Evolutionary conservation across 2,329 filamentous ascomycete species (phyloP).

Genomic region (Diaporthe humulicola): DNA sequence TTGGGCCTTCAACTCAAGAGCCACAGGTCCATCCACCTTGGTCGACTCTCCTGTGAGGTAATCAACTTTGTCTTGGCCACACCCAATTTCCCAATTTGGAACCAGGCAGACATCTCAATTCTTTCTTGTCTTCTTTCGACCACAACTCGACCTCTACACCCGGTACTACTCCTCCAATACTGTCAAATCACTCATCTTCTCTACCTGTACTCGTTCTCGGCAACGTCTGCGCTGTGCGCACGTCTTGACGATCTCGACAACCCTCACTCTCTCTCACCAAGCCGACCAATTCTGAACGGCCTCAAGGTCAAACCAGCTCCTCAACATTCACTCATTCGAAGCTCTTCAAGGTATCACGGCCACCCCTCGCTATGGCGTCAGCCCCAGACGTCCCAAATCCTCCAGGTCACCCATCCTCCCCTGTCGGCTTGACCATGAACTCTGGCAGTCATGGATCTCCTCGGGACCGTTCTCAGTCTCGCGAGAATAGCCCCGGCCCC

Average conservation of each 20-base stretch:
- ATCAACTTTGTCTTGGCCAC: neutral
- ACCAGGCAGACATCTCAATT: constrained; percentile 17
- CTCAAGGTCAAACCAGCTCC: neutral
- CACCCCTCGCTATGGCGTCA: constrained; percentile 5
- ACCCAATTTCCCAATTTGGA: neutral
- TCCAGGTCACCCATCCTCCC: neutral
- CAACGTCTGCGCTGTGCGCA: neutral
- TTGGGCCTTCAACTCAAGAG: too few relatives aligned
- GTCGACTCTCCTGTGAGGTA: neutral
- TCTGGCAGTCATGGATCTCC: constrained; percentile 11
- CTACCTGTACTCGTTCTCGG: neutral
- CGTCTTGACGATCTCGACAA: neutral
- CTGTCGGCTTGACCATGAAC: neutral
- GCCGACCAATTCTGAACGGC: neutral
- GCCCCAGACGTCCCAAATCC: neutral
- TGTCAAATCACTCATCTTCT: neutral
- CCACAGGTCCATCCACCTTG: neutral
- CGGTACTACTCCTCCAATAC: neutral
- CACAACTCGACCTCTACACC: neutral
- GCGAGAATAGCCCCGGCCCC: constrained; percentile 8
- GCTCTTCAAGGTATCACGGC: neutral
- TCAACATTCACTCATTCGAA: neutral
- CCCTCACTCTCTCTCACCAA: neutral
- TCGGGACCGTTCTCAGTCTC: neutral
- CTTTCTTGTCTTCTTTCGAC: neutral